Percentiles rank a stretch among this genome's conserved stretches.
These are phyloP conservation scores for Cydonia oblonga DNA, from an alignment of 331 rosid species.

Conservation along the genomic window DNA sequence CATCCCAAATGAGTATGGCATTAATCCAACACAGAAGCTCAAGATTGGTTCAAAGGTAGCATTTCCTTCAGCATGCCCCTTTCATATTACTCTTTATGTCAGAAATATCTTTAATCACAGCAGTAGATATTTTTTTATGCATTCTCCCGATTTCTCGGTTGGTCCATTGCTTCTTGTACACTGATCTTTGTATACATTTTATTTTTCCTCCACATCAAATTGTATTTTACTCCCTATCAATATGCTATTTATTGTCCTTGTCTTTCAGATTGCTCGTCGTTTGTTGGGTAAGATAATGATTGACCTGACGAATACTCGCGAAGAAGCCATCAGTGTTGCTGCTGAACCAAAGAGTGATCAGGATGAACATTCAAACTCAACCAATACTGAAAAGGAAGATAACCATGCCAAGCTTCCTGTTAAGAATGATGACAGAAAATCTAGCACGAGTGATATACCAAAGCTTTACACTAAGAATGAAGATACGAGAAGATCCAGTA, in stretches of 20 bases:
- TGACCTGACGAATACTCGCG: constrained; percentile 89
- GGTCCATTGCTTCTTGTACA: not conserved
- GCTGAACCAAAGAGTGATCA: constrained; percentile 71
- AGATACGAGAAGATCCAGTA: constrained; percentile 40
- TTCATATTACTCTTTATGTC: not conserved
- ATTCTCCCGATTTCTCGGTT: not conserved
- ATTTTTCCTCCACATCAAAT: not conserved
- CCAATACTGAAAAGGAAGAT: constrained; percentile 44
- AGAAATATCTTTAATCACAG: not conserved
- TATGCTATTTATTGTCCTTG: not conserved
- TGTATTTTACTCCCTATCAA: not conserved
- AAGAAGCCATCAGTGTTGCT: constrained; percentile 86
- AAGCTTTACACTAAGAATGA: constrained; percentile 41
- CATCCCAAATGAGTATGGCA: constrained; percentile 96
- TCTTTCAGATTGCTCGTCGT: constrained; percentile 83
- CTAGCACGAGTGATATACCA: constrained; percentile 29
- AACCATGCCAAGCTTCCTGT: constrained; percentile 29
- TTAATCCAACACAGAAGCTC: constrained; percentile 83
- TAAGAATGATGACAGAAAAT: constrained; percentile 58
- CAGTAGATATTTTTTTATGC: not conserved
- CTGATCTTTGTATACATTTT: not conserved
- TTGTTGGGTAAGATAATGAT: constrained; percentile 87
- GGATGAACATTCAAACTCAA: constrained; percentile 27
- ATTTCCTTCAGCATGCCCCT: not conserved
- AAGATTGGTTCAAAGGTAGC: constrained; percentile 95